A percentile compares a stretch with the other conserved stretches of the same genome.
Evolutionary conservation across 2,329 filamentous ascomycete genomes (phyloP).

Genomic region (Monilinia polystroma): DNA sequence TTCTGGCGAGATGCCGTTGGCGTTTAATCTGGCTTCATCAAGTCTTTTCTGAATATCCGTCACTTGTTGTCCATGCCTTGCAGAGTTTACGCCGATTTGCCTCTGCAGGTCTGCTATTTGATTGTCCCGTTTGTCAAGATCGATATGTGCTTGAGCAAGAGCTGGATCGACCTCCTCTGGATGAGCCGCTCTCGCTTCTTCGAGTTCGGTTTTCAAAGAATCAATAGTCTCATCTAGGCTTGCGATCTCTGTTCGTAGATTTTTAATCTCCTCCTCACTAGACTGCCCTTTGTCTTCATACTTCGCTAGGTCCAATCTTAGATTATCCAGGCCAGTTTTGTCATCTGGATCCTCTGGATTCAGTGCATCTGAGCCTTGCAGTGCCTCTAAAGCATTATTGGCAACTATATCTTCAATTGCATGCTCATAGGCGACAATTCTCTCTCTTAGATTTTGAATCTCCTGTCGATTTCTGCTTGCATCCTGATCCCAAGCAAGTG

Average conservation of each 20-base stretch:
- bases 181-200: background rate
- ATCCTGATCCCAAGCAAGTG: background rate
- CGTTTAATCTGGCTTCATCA: slow-evolving; percentile 8
- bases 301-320: background rate
- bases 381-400: background rate
- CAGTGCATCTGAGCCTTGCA: background rate
- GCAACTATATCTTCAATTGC: background rate
- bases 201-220: background rate
- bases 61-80: background rate
- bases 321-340: background rate
- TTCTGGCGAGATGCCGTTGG: slow-evolving; percentile 12
- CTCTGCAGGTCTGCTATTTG: background rate
- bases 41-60: background rate
- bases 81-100: background rate
- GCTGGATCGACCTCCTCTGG: background rate
- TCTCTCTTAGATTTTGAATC: slow-evolving; percentile 11
- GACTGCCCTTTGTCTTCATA: background rate
- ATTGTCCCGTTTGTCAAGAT: background rate
- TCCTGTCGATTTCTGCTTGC: slow-evolving; percentile 11
- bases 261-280: background rate
- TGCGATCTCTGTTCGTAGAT: background rate
- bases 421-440: slow-evolving; percentile 3
- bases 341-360: background rate
- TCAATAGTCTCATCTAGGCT: background rate
- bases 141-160: background rate